These are phyloP conservation scores for Plantago rigida DNA, from an alignment of 305 asterid species.

Conservation along the genomic window DNA sequence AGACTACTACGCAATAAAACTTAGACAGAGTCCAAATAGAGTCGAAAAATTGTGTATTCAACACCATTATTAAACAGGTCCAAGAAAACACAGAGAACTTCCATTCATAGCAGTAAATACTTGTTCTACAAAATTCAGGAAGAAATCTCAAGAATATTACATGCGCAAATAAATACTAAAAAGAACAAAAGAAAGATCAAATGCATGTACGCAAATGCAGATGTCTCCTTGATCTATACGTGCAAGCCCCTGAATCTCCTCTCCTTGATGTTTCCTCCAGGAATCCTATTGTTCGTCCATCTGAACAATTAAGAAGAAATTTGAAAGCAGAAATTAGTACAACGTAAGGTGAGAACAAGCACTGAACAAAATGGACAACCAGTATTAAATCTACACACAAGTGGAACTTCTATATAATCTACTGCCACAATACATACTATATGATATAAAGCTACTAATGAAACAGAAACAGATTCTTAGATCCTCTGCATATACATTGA, in stretches of 20 bases:
- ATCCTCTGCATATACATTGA: too few species aligned
- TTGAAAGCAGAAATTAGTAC: not conserved
- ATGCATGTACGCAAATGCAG: conserved; percentile 22
- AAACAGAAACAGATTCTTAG: too few species aligned
- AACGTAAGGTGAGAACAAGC: too few species aligned
- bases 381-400: too few species aligned
- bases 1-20: too few species aligned
- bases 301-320: conserved; percentile 2
- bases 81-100: conserved; percentile 5
- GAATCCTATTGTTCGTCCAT: conserved; percentile 21
- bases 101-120: conserved; percentile 13
- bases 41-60: too few species aligned
- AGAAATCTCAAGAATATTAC: conserved; percentile 26
- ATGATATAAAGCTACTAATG: too few species aligned
- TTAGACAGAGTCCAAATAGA: too few species aligned
- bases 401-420: too few species aligned
- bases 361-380: too few species aligned
- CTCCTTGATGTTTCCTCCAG: conserved; percentile 19
- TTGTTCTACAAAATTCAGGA: conserved; percentile 32
- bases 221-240: conserved; percentile 21
- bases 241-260: conserved; percentile 19
- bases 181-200: conserved; percentile 15
- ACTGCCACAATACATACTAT: too few species aligned
- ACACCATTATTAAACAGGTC: conserved; percentile 5
- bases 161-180: conserved; percentile 23